Evolutionary conservation across 768 basidiomycete species (phyloP).

Genomic region (Agaricus blazei): DNA sequence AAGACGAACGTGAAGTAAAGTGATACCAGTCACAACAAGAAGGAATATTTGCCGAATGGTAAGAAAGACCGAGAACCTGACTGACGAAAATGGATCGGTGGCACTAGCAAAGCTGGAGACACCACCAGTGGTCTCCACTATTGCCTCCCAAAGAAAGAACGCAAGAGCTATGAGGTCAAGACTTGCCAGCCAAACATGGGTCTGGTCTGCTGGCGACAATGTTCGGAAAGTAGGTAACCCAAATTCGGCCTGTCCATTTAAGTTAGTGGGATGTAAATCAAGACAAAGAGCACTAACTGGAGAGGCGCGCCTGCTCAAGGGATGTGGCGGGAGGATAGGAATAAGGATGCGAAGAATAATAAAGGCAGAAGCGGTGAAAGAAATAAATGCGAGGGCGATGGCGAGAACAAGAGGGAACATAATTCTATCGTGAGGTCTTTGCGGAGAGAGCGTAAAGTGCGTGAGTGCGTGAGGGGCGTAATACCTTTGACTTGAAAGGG

Average conservation of each 20-base stretch:
- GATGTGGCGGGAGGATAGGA: conserved; percentile 69
- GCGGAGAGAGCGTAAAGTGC: conserved; percentile 38
- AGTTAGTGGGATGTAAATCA: conserved; percentile 14
- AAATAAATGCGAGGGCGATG: conserved; percentile 62
- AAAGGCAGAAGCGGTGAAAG: conserved; percentile 69
- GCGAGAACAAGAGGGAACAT: conserved; percentile 70
- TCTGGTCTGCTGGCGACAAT: conserved; percentile 64
- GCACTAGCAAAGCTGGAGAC: conserved; percentile 38
- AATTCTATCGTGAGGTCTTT: conserved; percentile 26
- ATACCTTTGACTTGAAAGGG: conserved; percentile 31
- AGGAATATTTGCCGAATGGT: conserved; percentile 68
- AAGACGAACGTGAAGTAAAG: conserved; percentile 66
- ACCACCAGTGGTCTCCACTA: conserved; percentile 46
- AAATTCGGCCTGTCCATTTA: conserved; percentile 56
- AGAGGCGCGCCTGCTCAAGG: conserved; percentile 67
- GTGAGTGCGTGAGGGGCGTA: conserved; percentile 38
- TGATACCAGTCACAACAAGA: conserved; percentile 52
- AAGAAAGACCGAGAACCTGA: conserved; percentile 64
- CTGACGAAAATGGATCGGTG: conserved; percentile 46
- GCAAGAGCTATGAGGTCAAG: conserved; percentile 60
- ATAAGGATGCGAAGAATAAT: conserved; percentile 72
- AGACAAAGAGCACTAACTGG: conserved; percentile 43
- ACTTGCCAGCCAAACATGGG: conserved; percentile 66
- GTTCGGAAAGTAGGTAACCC: conserved; percentile 65
- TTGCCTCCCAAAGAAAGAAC: conserved; percentile 63